These are phyloP conservation scores for Diutina scorzettiae DNA, from an alignment of 1,139 yeast species.

Conservation along the genomic window DNA sequence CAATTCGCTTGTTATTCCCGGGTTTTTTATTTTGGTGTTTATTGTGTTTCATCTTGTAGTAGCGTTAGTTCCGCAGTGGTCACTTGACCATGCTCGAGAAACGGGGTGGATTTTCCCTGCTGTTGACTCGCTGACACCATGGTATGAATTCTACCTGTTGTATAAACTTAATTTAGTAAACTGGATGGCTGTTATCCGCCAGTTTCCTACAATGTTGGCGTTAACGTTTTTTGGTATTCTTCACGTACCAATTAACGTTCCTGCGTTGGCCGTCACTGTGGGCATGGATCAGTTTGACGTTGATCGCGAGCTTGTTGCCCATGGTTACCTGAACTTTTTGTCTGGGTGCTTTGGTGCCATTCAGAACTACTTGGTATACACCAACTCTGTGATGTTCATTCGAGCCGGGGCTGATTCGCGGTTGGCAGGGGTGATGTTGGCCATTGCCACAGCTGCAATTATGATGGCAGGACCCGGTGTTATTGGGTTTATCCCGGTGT, in stretches of 20 bases:
- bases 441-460: conserved; percentile 64
- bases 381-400: conserved; percentile 83
- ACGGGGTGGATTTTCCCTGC: conserved; percentile 78
- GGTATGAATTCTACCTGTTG: conserved; percentile 75
- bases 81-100: conserved; percentile 47
- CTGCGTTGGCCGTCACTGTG: conserved; percentile 86
- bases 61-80: conserved; percentile 51
- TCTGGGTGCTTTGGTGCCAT: conserved; percentile 82
- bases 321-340: conserved; percentile 81
- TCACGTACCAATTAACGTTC: conserved; percentile 95
- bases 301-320: conserved; percentile 87
- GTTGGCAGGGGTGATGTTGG: conserved; percentile 77
- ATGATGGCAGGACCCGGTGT: conserved; percentile 86
- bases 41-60: conserved; percentile 57
- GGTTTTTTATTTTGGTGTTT: conserved; percentile 65
- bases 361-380: conserved; percentile 88
- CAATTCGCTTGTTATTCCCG: conserved; percentile 72
- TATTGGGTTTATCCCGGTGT: conserved; percentile 89
- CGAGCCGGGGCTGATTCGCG: conserved; percentile 91
- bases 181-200: conserved; percentile 56
- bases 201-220: conserved; percentile 90
- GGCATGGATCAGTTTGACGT: conserved; percentile 83
- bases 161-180: conserved; percentile 63
- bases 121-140: conserved; percentile 59
- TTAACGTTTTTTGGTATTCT: conserved; percentile 88